Percentiles rank a stretch among this genome's conserved stretches.
phyloP scores from a whole-genome alignment of 805 yeast species.

The Suhomyces emberorum region DNA sequence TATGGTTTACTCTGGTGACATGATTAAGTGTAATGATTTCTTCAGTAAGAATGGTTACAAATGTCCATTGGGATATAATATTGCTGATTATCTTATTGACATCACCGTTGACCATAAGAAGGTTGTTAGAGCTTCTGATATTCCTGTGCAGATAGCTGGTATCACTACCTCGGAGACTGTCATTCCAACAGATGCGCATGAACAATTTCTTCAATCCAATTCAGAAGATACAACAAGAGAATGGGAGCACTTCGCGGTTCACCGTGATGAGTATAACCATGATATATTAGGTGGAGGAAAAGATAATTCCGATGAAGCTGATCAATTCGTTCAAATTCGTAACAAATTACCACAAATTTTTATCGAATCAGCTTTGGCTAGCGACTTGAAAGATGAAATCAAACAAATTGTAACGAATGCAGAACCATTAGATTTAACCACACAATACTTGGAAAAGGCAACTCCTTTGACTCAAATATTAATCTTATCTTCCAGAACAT shows the following conservation, averaged over 20 bases:
- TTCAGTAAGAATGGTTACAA: constrained; percentile 70
- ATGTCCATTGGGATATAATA: constrained; percentile 87
- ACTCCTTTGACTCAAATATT: constrained; percentile 59
- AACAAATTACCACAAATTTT: constrained; percentile 32
- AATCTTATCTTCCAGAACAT: constrained; percentile 82
- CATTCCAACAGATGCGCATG: constrained; percentile 22
- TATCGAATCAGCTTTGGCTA: constrained; percentile 38
- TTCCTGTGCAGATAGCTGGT: constrained; percentile 6
- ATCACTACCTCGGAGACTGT: constrained; percentile 5
- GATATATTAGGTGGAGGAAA: constrained; percentile 12
- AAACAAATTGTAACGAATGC: constrained; percentile 22
- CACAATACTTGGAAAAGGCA: constrained; percentile 47
- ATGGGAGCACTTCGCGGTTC: constrained; percentile 84
- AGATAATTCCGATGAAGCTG: constrained; percentile 19
- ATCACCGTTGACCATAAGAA: constrained; percentile 67
- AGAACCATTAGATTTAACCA: constrained; percentile 22
- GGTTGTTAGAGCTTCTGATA: constrained; percentile 14
- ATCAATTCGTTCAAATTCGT: constrained; percentile 14
- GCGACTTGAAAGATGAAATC: constrained; percentile 41
- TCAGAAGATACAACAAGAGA: constrained; percentile 62
- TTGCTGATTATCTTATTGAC: constrained; percentile 92
- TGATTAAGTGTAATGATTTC: constrained; percentile 68
- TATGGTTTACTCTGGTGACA: constrained; percentile 84
- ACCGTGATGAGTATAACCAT: constrained; percentile 62
- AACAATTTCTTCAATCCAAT: constrained; percentile 22